Base-by-base conservation (phyloP, 1,284 basidiomycete genomes). In the Trametes hirsuta region DNA sequence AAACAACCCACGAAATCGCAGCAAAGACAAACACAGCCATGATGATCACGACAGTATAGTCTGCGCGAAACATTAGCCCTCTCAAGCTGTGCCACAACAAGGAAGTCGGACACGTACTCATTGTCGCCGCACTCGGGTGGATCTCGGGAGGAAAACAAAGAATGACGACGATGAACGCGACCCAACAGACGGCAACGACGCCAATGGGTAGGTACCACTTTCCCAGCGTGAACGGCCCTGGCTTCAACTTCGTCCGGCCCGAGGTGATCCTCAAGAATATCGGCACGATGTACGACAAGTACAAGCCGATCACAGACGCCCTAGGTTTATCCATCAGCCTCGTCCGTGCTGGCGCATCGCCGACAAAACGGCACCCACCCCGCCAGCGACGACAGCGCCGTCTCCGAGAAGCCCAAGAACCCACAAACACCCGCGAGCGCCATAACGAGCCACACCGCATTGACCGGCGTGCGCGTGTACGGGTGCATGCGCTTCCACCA, bases 361-460 rank as follows among this genome's bases (percentile, higher is more conserved):
- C 11, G 12, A 12, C 44, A 3, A 21, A n/a, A 42, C 45, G 25
- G 12, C 22, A 77, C 77, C 49, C 63, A 89, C 87, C 86, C 86
- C 11, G 87, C 87, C 30, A 90, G 79, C 25, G 87, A 88, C 12
- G 83, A 78, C 39, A 90, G 68, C 10, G 87, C 87, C 1, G 88
- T 78, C 45, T 71, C 71, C 8, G 86, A 88, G 70, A 91, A 90
- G 0, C 88, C 86, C 2, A 91, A 74, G 3, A 88, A 71, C 15
- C 88, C 88, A 51, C 84, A 84, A 21, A 91, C 65, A 1, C 77
- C 84, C 2, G 87, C 74, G 30, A 75, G 68, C 34, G 75, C 71
- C 73, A 90, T 86, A n/a, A 89, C 88, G 42, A 90, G 77, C 88
- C 88, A 90, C 4, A 88, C 88, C 1, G 88, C 88, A 63, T 88